A percentile compares a stretch with the other conserved stretches of the same genome.
phyloP scores from a whole-genome alignment of 768 basidiomycete genomes.

The Mycena polygramma region DNA sequence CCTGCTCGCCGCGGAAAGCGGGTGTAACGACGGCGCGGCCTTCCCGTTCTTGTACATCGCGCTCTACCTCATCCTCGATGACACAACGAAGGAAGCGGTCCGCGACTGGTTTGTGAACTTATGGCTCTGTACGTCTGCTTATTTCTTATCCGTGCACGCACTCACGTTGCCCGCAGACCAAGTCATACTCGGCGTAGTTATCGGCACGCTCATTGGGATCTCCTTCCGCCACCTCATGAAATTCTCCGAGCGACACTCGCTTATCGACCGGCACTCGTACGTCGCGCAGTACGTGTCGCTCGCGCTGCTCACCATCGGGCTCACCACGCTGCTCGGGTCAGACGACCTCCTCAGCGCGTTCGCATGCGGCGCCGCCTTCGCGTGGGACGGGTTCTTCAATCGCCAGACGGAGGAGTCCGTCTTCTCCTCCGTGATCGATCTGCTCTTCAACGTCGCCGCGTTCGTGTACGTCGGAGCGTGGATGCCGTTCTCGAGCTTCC shows the following conservation, averaged over 20 bases:
- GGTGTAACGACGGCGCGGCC: slow-evolving; percentile 97
- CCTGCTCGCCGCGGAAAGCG: slow-evolving; percentile 80
- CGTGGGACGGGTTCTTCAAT: slow-evolving; percentile 96
- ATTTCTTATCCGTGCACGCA: slow-evolving; percentile 23
- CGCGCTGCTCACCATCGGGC: slow-evolving; percentile 87
- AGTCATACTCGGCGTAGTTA: slow-evolving; percentile 78
- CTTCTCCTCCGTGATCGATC: slow-evolving; percentile 96
- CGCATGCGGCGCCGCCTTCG: slow-evolving; percentile 94
- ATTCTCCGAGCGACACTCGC: slow-evolving; percentile 86
- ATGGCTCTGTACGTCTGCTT: slow-evolving; percentile 79
- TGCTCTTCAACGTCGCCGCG: slow-evolving; percentile 95
- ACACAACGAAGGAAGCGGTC: slow-evolving; percentile 71
- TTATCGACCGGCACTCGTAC: slow-evolving; percentile 95
- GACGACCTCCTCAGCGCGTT: slow-evolving; percentile 97
- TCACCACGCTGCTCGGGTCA: slow-evolving; percentile 86
- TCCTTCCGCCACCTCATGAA: slow-evolving; percentile 92
- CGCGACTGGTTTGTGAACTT: slow-evolving; percentile 90
- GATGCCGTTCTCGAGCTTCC: slow-evolving; percentile 93
- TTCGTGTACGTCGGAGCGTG: slow-evolving; percentile 98
- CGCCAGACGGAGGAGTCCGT: slow-evolving; percentile 94
- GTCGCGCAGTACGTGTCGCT: slow-evolving; percentile 92
- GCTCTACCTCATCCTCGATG: slow-evolving; percentile 86
- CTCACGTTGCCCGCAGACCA: slow-evolving; percentile 67
- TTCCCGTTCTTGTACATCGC: slow-evolving; percentile 95
- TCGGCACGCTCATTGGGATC: slow-evolving; percentile 83